Base-by-base conservation (phyloP, 805 yeast genomes). In the Wickerhamomyces bovis region DNA sequence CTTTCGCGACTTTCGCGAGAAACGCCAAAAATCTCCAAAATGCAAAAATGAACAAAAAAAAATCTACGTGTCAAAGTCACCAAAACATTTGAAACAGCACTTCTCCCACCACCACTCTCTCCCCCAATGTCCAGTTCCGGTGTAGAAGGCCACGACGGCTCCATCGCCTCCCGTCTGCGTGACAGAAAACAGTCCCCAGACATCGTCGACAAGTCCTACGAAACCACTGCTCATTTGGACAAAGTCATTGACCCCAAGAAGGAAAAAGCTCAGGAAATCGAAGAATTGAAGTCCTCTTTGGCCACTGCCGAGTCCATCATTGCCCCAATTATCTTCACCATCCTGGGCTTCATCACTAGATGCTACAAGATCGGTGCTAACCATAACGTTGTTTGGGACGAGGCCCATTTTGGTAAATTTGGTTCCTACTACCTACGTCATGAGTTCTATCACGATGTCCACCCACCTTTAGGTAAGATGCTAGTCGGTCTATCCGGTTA, bases 381-480 rank as follows among this genome's bases (percentile, higher is more conserved):
- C 51, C 72, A 77, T 47, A 73, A 76, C 46, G 97, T 94, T 26
- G 94, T 94, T 41, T 90, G 97, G 97, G 97, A 89, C 68, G 97
- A 89, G 64, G 97, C 97, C 38, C 97, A 90, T 70, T 92, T 92
- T 66, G 99, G 97, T 44, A 94, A 92, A 65, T 92, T 92, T 64
- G 98, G 97, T 28, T 83, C 96, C 12, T 84, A 88, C 64, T 92
- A 92, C 66, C 72, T 92, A 52, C 82, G 78, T 57, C 94, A 88
- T 56, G 95, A 88, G 59, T 89, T 86, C 63, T 92, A 90, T 66
- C 95, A 88, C 63, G 99, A 92, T 67, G 97, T 92, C 30, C 99
- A 92, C 67, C 99, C 99, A 42, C 99, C 99, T 2, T 71, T 92
- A 57, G 98, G 97, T 20, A 92, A 92, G 67, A 83, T 92, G 85